Base-by-base conservation (phyloP, 2,329 filamentous ascomycete species). In the Taxawa tesnikishii region DNA sequence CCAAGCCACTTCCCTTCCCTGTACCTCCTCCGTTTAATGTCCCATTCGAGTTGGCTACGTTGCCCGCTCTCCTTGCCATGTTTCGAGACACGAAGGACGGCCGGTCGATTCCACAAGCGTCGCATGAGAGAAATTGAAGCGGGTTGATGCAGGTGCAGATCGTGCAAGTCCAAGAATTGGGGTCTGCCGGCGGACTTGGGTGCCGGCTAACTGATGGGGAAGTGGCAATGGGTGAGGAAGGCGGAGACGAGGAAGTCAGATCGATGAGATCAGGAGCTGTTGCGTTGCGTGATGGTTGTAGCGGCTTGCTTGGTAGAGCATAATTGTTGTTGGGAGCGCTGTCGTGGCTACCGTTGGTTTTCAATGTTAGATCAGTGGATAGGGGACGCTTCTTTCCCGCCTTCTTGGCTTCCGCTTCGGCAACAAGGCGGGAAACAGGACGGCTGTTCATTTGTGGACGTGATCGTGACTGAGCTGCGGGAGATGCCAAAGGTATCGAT, bases 71-170 rank as follows among this genome's bases (percentile, higher is more conserved):
- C 24, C 13, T 21, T 4, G 23, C 16, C 4, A 17, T 11, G 2
- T 32, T 8, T 25, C 17, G 25, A 19, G 17, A 12, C 23, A 25
- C 48, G 29, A 57, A 51, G 11, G 58, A 54, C 0, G 71, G 65
- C 32, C 71, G 60, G 44, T 77, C 72, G 3, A 65, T 54, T 5
- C 60, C 63, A 44, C 74, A 79, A 3, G 65, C 73, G 37, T 73
- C 73, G 49, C 74, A 79, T 27, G 64, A 63, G 8, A 76, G 62
- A 41, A 65, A 73, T 15, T 64, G 63, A n/a, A 68, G 45, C 2
- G 70, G 67, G 38, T 79, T 79, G 37, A 70, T 62, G 23, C 76
- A 65, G 0, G 74, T 79, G 52, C 74, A 79, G 37, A 67, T 60
- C 8, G 66, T 59, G 45, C 74, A 79, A 15, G 63, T 60, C 74